Evolutionary conservation across 1,284 basidiomycete species (phyloP).

Genomic region (Boletus hoseneyae): DNA sequence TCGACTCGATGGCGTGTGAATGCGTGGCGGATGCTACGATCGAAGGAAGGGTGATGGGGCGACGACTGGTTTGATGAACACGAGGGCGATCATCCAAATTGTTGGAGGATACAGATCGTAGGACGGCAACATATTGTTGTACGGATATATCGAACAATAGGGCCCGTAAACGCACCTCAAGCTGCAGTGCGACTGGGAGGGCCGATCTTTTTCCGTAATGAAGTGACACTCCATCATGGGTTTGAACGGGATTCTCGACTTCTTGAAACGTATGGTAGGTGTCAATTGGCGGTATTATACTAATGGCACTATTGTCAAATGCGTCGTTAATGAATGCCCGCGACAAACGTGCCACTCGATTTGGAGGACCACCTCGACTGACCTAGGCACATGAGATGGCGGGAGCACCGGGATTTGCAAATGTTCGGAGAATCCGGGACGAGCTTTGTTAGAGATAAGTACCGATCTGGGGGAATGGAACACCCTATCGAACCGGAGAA

Average conservation of each 20-base stretch:
- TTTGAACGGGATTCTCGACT: conserved; percentile 7
- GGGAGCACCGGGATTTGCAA: conserved; percentile 6
- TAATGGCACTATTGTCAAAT: neutral
- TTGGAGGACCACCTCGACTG: neutral
- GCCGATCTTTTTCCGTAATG: conserved; percentile 16
- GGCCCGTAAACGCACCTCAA: neutral
- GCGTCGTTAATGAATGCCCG: neutral
- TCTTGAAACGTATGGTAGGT: conserved; percentile 13
- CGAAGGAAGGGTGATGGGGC: neutral
- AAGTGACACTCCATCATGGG: conserved; percentile 4
- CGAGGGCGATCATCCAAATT: neutral
- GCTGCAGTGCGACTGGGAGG: neutral
- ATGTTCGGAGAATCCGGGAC: too few relatives aligned
- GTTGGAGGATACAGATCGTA: too few relatives aligned
- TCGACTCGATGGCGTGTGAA: conserved; percentile 15
- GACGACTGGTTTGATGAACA: neutral
- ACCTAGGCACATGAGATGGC: neutral
- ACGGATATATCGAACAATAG: conserved; percentile 14
- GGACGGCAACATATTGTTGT: conserved; percentile 2
- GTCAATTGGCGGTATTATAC: conserved; percentile 5
- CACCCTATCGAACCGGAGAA: neutral
- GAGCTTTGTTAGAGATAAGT: neutral
- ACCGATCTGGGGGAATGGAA: conserved; percentile 12
- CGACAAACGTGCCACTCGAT: too few relatives aligned
- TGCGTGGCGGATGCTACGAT: conserved; percentile 1